Percentiles rank a stretch among this genome's conserved stretches.
Conservation (phyloP, 257 asterid genomes). For the Capsicum rhomboideum region DNA sequence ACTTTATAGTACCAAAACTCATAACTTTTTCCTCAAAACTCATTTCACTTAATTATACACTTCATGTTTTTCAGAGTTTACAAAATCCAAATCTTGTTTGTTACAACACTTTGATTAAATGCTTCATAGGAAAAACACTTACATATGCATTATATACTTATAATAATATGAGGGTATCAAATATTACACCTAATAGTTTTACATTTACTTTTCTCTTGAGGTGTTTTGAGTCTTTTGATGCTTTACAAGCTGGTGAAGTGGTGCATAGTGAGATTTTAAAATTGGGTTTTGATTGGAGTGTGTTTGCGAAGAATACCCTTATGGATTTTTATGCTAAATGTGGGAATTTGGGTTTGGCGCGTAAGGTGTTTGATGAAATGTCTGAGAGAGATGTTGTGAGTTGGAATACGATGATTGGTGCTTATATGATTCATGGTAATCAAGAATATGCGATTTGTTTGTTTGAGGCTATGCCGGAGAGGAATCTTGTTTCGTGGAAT, state of each 20-base stretch:
- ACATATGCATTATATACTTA: constrained; percentile 18
- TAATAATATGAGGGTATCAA: constrained; percentile 24
- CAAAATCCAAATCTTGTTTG: constrained; percentile 20
- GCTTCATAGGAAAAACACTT: constrained; percentile 31
- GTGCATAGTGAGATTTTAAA: constrained; percentile 30
- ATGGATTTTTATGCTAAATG: constrained; percentile 36
- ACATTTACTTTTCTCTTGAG: constrained; percentile 39
- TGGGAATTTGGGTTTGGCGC: constrained; percentile 15
- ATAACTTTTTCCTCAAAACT: constrained; percentile 22
- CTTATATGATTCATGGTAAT: constrained; percentile 26
- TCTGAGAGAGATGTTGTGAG: constrained; percentile 28
- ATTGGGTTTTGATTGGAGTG: constrained; percentile 22
- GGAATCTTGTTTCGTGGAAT: constrained; percentile 38
- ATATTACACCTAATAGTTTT: constrained; percentile 32
- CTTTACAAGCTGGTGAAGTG: constrained; percentile 20
- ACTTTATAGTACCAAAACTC: constrained; percentile 35
- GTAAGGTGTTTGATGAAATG: constrained; percentile 30
- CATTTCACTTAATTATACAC: constrained; percentile 30
- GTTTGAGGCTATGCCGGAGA: constrained; percentile 40
- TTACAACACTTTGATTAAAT: constrained; percentile 40
- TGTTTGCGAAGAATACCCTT: constrained; percentile 33
- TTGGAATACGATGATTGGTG: constrained; percentile 33
- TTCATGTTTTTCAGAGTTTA: constrained; percentile 14
- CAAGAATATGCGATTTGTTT: constrained; percentile 15
- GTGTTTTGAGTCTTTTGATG: constrained; percentile 31